These are phyloP conservation scores for Parasitella parasitica DNA, from an alignment of 371 early-diverging fungal genomes.

Conservation along the genomic window DNA sequence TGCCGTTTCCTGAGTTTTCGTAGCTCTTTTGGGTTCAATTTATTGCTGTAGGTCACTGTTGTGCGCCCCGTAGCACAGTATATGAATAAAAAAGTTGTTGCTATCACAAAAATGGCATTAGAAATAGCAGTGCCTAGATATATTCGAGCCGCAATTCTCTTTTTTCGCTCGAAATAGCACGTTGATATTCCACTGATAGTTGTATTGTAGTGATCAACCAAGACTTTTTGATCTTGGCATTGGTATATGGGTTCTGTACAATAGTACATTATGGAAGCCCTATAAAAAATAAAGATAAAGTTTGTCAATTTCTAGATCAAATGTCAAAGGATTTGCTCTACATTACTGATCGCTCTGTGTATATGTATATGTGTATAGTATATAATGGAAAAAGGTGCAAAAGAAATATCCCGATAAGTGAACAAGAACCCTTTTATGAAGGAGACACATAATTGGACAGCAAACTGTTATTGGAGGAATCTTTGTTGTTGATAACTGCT, in stretches of 20 bases:
- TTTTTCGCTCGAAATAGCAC: background rate
- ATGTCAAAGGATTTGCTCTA: too few relatives aligned
- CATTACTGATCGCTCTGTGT: too few relatives aligned
- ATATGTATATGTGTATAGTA: too few relatives aligned
- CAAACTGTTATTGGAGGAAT: too few relatives aligned
- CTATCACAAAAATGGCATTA: background rate
- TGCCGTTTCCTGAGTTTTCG: background rate
- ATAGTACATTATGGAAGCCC: background rate
- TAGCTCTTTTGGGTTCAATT: background rate
- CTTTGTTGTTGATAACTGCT: too few relatives aligned
- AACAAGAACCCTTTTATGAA: too few relatives aligned
- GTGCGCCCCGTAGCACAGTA: constrained; percentile 4
- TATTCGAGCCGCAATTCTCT: background rate
- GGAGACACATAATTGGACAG: too few relatives aligned
- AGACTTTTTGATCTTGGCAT: background rate
- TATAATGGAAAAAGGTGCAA: too few relatives aligned
- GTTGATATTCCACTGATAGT: background rate
- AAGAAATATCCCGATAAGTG: too few relatives aligned
- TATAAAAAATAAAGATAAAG: too few relatives aligned
- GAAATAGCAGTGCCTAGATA: background rate
- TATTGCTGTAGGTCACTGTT: background rate
- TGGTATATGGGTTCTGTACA: background rate
- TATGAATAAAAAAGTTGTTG: background rate
- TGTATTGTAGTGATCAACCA: background rate
- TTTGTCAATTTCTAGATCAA: too few relatives aligned